Evolutionary conservation across 805 yeast species (phyloP), one percentile per base, ranked within the genome.

Genomic region (Candida boleticola): DNA sequence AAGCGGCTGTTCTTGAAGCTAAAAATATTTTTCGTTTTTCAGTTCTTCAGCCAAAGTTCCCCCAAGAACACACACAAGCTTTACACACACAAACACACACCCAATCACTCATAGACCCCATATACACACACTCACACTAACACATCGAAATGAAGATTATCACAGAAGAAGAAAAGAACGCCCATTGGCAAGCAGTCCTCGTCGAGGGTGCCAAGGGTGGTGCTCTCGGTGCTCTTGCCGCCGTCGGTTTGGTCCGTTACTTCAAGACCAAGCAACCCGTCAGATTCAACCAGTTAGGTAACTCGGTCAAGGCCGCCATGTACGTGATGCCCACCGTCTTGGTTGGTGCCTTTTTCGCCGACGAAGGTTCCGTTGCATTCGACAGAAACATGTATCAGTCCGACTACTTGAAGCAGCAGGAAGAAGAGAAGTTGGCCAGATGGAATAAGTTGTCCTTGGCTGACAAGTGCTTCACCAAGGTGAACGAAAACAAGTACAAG

Each of bases 311-410:
- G 49, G 80, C 92, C 2, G 87, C 88, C 5, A 60, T 82, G 40
- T 78, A 78, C 51, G 77, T 83, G 43, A 74, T 80, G 27, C 95
- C 96, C 11, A 83, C 86, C 25, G 76, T 84, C 2, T 63, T 81
- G 32, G 51, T 74, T 21, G 74, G 82, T 7, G 79, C 85, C 3
- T 80, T 85, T 38, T 68, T 67, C 47, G 90, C 88, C 13, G 96
- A 87, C 61, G 76, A 74, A 43, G 82, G 86, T 1, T 86, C 95
- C 3, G 73, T 76, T 40, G 63, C 63, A 25, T 87, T 85, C 57
- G 95, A 86, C 55, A 69, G 72, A 39, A 63, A 74, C 30, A 71
- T 69, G 71, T 83, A 87, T 58, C 74, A 81, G 23, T 66, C 78
- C 11, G 74, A 61, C 26, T 64, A 60, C 52, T 66, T 51, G 40